Percentiles rank a stretch among this genome's conserved stretches.
These are phyloP conservation scores for Salix viminalis DNA, from an alignment of 345 rosid species.

Conservation along the genomic window DNA sequence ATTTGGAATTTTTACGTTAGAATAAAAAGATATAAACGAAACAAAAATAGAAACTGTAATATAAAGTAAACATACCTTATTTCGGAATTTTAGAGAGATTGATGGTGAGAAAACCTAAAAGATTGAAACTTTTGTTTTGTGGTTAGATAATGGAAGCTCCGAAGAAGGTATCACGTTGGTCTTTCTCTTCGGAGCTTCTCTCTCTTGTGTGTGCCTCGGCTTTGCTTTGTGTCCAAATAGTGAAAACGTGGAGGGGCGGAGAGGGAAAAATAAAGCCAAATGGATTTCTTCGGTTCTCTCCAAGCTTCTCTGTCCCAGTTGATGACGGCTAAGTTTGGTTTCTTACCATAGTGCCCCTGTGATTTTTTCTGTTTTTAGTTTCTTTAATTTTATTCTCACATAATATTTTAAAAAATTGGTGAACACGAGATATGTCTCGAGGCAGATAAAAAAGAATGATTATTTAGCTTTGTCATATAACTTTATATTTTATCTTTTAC, in stretches of 20 bases:
- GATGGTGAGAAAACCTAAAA: constrained; percentile 3
- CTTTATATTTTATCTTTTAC: no score
- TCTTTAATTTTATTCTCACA: not conserved
- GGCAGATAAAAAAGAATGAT: no score
- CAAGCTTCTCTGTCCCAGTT: not conserved
- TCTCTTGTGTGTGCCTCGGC: not conserved
- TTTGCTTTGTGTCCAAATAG: not conserved
- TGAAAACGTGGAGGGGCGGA: not conserved
- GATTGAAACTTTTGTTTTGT: not conserved
- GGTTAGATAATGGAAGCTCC: constrained; percentile 9
- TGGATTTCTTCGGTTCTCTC: not conserved
- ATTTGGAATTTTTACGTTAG: not conserved
- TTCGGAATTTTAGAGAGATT: not conserved
- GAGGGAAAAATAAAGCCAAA: not conserved
- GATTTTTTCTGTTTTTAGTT: not conserved
- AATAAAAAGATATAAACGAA: not conserved
- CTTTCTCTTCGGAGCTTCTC: constrained; percentile 7
- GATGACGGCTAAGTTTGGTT: not conserved
- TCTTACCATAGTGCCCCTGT: not conserved
- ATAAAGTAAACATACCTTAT: constrained; percentile 4
- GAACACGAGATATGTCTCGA: no score
- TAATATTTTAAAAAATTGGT: no score
- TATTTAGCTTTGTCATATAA: no score
- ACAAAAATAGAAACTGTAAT: not conserved
- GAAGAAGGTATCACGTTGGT: constrained; percentile 2